Evolutionary conservation across 495 filamentous ascomycete species (phyloP).

Genomic region (Cetradonia linearis): DNA sequence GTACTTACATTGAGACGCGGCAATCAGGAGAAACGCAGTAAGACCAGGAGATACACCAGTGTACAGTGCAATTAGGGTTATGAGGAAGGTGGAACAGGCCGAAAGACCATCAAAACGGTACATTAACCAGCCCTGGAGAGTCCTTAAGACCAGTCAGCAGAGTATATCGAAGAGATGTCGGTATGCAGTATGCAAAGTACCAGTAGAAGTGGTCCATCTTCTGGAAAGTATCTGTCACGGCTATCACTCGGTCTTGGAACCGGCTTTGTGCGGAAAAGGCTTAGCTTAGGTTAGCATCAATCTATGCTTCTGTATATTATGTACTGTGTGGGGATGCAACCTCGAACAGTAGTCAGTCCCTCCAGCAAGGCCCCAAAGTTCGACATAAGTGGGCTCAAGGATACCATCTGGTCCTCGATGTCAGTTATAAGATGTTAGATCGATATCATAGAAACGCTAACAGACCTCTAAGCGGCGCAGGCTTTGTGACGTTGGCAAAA

Average conservation of each 20-base stretch:
- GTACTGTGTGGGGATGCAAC: conserved; percentile 22
- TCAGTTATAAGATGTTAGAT: not conserved
- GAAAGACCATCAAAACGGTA: conserved; percentile 67
- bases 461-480: conserved; percentile 57
- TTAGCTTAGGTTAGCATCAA: not conserved
- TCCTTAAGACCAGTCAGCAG: conserved; percentile 20
- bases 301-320: not conserved
- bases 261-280: conserved; percentile 61
- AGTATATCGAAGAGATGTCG: not conserved
- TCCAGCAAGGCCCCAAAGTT: conserved; percentile 76
- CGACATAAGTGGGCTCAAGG: conserved; percentile 68
- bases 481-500: conserved; percentile 72
- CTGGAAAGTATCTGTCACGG: conserved; percentile 70
- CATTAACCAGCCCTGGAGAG: conserved; percentile 68
- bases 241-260: conserved; percentile 66
- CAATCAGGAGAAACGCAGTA: conserved; percentile 63
- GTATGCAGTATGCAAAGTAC: not conserved
- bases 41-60: conserved; percentile 59
- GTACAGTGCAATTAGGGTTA: conserved; percentile 61
- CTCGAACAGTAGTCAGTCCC: conserved; percentile 66
- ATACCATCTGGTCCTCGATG: conserved; percentile 47
- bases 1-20: conserved; percentile 38
- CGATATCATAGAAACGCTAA: not conserved
- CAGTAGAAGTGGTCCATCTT: conserved; percentile 93
- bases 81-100: conserved; percentile 55